A percentile compares a stretch with the other conserved stretches of the same genome.
These are phyloP conservation scores for Amanita fuliginea DNA, from an alignment of 768 basidiomycete genomes.

Conservation along the genomic window DNA sequence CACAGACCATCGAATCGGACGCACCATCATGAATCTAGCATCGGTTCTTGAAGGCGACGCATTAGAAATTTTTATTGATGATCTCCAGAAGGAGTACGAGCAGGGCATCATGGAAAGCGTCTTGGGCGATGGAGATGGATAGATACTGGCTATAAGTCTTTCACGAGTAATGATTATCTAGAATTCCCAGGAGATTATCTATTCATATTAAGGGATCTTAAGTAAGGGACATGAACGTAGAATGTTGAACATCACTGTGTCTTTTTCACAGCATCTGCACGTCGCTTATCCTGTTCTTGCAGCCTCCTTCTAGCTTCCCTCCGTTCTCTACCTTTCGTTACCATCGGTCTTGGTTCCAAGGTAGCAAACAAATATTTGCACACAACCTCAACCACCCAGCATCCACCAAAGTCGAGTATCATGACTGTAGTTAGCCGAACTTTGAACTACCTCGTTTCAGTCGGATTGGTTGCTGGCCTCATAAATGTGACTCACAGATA, in stretches of 20 bases:
- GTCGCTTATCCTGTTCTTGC: constrained; percentile 1
- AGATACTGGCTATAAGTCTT: neutral
- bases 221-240: neutral
- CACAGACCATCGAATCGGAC: constrained; percentile 83
- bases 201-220: neutral
- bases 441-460: constrained; percentile 55
- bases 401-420: constrained; percentile 82
- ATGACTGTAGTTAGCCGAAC: constrained; percentile 67
- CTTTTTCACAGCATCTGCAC: constrained; percentile 2
- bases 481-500: constrained; percentile 36
- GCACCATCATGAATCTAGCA: constrained; percentile 58
- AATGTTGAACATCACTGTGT: neutral
- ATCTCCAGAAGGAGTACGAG: constrained; percentile 44
- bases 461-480: neutral
- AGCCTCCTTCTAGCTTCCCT: constrained; percentile 30
- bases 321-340: constrained; percentile 77
- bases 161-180: too few species aligned
- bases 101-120: constrained; percentile 45
- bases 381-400: constrained; percentile 69
- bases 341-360: constrained; percentile 73
- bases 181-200: neutral
- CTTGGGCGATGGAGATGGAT: constrained; percentile 15
- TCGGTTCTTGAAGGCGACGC: constrained; percentile 60
- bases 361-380: constrained; percentile 88
- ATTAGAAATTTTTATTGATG: constrained; percentile 45